A percentile compares a stretch with the other conserved stretches of the same genome.
Evolutionary conservation across 2,329 filamentous ascomycete genomes (phyloP).

Genomic region (Ophiostoma angusticollis): DNA sequence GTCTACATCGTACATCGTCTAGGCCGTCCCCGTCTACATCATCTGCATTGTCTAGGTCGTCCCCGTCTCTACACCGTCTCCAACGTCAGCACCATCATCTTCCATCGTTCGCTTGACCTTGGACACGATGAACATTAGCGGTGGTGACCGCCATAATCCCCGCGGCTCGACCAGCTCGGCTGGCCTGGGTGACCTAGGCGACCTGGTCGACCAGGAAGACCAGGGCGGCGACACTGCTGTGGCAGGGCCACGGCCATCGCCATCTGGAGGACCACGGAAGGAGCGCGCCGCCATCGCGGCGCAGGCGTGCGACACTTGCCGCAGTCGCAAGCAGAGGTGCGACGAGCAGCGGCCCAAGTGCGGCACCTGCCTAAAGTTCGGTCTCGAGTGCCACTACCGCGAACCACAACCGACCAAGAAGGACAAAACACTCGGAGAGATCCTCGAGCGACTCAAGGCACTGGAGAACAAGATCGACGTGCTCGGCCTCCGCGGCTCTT

Average conservation of each 20-base stretch:
- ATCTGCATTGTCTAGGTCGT: too few species aligned
- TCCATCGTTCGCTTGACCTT: too few species aligned
- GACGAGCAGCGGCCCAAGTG: slow-evolving; percentile 51
- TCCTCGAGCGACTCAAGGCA: slow-evolving; percentile 41
- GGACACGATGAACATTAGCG: too few species aligned
- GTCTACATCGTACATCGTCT: too few species aligned
- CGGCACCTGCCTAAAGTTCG: slow-evolving; percentile 42
- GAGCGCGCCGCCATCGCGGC: slow-evolving; percentile 36
- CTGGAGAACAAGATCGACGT: slow-evolving; percentile 44
- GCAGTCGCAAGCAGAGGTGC: slow-evolving; percentile 49
- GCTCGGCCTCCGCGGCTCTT: too few species aligned
- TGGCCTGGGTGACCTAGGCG: too few species aligned
- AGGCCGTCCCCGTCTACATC: too few species aligned
- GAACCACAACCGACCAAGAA: slow-evolving; percentile 52
- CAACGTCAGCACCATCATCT: neutral
- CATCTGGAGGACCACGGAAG: slow-evolving; percentile 22
- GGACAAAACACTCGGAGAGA: slow-evolving; percentile 49
- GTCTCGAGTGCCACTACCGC: slow-evolving; percentile 46
- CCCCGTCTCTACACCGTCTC: neutral
- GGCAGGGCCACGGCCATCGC: too few species aligned
- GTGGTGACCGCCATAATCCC: neutral
- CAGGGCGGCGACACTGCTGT: too few species aligned
- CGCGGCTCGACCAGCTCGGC: slow-evolving; percentile 1
- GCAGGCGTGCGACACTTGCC: slow-evolving; percentile 47
- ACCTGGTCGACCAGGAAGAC: too few species aligned